Conservation (phyloP, 768 basidiomycete genomes). For the Boletus eberwhitei region DNA sequence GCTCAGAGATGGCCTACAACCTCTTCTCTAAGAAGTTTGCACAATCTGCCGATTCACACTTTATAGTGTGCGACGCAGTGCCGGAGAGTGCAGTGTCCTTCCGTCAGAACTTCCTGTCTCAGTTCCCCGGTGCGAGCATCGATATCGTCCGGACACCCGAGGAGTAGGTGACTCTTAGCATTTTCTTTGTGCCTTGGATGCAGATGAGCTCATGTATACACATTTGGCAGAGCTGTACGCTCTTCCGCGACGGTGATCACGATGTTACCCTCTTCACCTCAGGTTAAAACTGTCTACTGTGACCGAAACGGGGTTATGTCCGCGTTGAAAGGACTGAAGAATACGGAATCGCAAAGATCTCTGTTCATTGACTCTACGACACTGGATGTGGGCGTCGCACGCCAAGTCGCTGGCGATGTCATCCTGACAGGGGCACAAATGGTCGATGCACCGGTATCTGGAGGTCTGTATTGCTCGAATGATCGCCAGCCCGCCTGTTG, state of each 20-base stretch:
- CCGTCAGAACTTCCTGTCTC: constrained; percentile 47
- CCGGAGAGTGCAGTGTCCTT: constrained; percentile 58
- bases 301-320: constrained; percentile 61
- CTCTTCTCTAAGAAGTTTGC: constrained; percentile 72
- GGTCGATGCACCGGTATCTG: constrained; percentile 94
- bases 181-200: background rate
- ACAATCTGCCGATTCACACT: constrained; percentile 49
- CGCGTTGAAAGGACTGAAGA: constrained; percentile 48
- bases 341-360: constrained; percentile 40
- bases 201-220: constrained; percentile 9
- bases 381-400: constrained; percentile 74
- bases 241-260: constrained; percentile 71
- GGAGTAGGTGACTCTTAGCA: constrained; percentile 51
- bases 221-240: constrained; percentile 51
- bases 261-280: constrained; percentile 90
- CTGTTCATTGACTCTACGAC: constrained; percentile 91
- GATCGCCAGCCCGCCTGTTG: constrained; percentile 1
- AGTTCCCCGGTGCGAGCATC: constrained; percentile 60
- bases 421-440: constrained; percentile 59
- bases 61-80: constrained; percentile 78
- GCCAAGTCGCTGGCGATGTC: constrained; percentile 56
- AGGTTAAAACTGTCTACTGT: constrained; percentile 75
- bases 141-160: constrained; percentile 60
- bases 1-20: constrained; percentile 82
- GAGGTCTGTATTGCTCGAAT: constrained; percentile 50